These are phyloP conservation scores for Stachybotrys chlorohalonatus DNA, from an alignment of 2,329 filamentous ascomycete species.

Conservation along the genomic window DNA sequence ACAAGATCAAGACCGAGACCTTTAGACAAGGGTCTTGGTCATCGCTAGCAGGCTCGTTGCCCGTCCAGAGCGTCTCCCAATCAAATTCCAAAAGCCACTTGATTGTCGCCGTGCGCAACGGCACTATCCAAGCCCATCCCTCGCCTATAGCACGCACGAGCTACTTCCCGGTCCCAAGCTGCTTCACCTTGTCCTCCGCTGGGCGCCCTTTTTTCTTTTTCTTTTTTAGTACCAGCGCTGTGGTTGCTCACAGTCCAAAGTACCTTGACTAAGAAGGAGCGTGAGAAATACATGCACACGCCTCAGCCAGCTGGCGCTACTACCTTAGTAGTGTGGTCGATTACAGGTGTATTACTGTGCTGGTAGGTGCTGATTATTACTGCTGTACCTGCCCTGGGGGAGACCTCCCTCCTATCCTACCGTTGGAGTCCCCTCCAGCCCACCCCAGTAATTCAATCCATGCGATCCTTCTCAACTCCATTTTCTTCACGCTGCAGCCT, in stretches of 20 bases:
- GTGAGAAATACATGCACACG: no score
- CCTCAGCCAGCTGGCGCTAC: no score
- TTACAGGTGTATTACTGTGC: no score
- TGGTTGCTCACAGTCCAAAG: neutral
- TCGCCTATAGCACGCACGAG: neutral
- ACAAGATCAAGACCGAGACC: no score
- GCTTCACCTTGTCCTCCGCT: neutral
- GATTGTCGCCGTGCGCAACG: neutral
- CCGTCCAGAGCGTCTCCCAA: neutral
- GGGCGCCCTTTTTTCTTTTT: neutral
- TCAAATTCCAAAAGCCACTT: neutral
- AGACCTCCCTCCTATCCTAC: neutral
- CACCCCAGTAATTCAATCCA: neutral
- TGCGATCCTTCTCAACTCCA: neutral
- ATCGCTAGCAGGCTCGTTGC: neutral
- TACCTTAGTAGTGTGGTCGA: no score
- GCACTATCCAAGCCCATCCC: neutral
- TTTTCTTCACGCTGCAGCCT: neutral
- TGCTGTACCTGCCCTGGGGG: neutral
- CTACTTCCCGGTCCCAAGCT: neutral
- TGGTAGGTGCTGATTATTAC: no score
- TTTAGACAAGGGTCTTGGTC: neutral
- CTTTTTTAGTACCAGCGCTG: neutral
- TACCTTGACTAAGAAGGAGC: no score
- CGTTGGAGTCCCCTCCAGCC: neutral